Evolutionary conservation across 2,329 filamentous ascomycete species (phyloP).

Genomic region (Gyromitra esculenta): DNA sequence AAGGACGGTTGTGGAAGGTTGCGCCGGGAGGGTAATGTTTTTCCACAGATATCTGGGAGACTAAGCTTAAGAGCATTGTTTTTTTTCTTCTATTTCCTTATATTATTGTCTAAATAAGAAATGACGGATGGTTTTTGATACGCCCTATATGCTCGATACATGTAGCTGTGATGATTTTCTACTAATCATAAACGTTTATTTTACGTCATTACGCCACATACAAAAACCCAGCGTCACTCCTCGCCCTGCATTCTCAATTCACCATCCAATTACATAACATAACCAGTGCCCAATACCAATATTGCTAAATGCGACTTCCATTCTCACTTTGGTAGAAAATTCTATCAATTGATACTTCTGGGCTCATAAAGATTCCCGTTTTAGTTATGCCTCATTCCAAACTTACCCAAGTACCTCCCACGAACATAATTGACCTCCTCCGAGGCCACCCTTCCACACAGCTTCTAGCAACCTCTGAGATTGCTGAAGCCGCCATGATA

Average conservation of each 20-base stretch:
- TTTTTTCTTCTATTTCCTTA: slow-evolving; percentile 10
- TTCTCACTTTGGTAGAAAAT: not conserved
- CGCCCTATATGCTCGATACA: not conserved
- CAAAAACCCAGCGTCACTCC: not conserved
- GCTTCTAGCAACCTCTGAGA: slow-evolving; percentile 47
- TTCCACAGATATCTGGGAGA: not conserved
- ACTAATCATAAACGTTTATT: not conserved
- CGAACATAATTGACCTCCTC: slow-evolving; percentile 51
- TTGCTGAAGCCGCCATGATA: slow-evolving; percentile 42
- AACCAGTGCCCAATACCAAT: not conserved
- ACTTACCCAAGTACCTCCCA: slow-evolving; percentile 3
- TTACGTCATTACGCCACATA: slow-evolving; percentile 21
- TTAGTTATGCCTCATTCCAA: slow-evolving; percentile 4
- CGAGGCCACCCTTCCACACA: slow-evolving; percentile 53
- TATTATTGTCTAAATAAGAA: slow-evolving; percentile 27
- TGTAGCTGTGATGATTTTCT: not conserved
- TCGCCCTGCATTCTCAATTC: not conserved
- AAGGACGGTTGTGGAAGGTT: not conserved
- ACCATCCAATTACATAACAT: not conserved
- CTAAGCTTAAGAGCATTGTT: not conserved
- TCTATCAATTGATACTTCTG: slow-evolving; percentile 9
- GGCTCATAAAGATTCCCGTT: slow-evolving; percentile 22
- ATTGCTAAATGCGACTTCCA: slow-evolving; percentile 9
- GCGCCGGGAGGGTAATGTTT: not conserved
- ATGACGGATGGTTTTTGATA: slow-evolving; percentile 18